phyloP scores from a whole-genome alignment of 2,329 filamentous ascomycete genomes.

The Aspergillus sp. region DNA sequence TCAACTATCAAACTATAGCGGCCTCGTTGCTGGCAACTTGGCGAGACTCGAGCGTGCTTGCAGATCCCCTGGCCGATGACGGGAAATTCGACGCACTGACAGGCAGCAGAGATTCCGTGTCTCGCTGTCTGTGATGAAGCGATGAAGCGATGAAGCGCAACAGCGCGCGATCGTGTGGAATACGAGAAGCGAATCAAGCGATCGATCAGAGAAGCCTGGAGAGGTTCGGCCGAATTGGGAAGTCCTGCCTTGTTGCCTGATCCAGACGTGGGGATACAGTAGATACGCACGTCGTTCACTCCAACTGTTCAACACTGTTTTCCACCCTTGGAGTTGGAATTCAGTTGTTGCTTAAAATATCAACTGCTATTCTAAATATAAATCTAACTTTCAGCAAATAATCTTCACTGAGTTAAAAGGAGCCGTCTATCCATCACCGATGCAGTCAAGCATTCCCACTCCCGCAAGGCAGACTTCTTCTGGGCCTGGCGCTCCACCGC shows the following conservation, averaged over 20 bases:
- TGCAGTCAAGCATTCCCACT: neutral
- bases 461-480: slow-evolving; percentile 5
- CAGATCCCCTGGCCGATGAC: neutral
- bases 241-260: slow-evolving; percentile 1
- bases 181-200: neutral
- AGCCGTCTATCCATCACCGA: neutral
- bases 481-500: neutral
- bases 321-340: neutral
- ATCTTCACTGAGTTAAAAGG: slow-evolving; percentile 3
- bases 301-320: no score
- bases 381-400: neutral
- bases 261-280: neutral
- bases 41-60: neutral
- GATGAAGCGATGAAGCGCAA: neutral
- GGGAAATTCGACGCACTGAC: neutral
- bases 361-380: slow-evolving; percentile 4
- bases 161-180: neutral
- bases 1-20: neutral
- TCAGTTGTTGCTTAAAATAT: slow-evolving; percentile 6
- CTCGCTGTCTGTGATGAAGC: neutral
- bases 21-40: neutral
- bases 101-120: neutral
- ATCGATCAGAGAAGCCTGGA: neutral
- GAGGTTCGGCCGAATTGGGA: neutral
- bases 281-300: neutral